These are phyloP conservation scores for Xylariaceae sp. DNA, from an alignment of 2,329 filamentous ascomycete species.

Conservation along the genomic window DNA sequence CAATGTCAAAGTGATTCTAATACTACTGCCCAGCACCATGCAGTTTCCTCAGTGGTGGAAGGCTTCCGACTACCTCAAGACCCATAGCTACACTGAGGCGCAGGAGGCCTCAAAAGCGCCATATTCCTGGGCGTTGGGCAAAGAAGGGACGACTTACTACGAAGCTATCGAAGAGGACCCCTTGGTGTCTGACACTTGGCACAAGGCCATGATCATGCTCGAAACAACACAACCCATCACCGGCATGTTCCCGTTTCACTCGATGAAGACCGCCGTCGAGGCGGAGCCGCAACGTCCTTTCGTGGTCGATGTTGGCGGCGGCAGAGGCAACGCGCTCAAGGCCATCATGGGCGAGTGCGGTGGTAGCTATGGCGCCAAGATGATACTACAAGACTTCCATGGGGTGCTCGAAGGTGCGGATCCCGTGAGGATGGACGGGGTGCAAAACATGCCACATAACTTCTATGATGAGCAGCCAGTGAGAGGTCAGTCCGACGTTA, in stretches of 20 bases:
- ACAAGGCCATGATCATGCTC: constrained; percentile 23
- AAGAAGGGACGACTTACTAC: constrained; percentile 28
- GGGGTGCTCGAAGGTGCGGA: constrained; percentile 24
- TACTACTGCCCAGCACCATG: too few relatives aligned
- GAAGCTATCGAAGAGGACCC: constrained; percentile 23
- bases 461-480: too few relatives aligned
- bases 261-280: constrained; percentile 21
- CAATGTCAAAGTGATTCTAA: too few relatives aligned
- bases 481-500: too few relatives aligned
- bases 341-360: constrained; percentile 22
- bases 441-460: too few relatives aligned
- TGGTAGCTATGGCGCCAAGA: constrained; percentile 17
- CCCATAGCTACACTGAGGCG: too few relatives aligned
- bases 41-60: too few relatives aligned
- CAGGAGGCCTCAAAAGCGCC: too few relatives aligned
- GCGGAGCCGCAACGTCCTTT: constrained; percentile 22
- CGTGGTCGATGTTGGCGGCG: constrained; percentile 25
- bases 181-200: constrained; percentile 26
- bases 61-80: too few relatives aligned
- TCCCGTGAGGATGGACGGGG: constrained; percentile 1
- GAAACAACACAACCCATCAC: constrained; percentile 26
- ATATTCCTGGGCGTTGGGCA: constrained; percentile 24
- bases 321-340: constrained; percentile 23
- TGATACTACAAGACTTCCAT: constrained; percentile 27
- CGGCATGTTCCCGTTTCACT: constrained; percentile 28